Percentiles rank a stretch among this genome's conserved stretches.
Evolutionary conservation across 2,329 filamentous ascomycete genomes (phyloP).

Genomic region (Diaporthe caulivora): DNA sequence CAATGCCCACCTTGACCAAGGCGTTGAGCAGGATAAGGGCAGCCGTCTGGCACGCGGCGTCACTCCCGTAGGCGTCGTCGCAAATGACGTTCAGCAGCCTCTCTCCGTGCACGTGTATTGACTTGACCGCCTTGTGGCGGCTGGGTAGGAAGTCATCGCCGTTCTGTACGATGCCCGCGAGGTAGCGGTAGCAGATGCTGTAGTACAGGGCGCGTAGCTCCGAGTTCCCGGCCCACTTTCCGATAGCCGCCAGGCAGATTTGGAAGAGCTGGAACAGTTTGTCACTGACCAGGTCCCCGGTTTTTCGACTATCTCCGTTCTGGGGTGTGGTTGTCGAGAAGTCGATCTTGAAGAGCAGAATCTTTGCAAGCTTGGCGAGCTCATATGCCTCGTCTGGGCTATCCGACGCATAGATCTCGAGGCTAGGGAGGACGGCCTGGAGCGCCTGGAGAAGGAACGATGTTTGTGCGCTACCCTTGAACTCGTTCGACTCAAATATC

Average conservation of each 20-base stretch:
- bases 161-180: conserved; percentile 75
- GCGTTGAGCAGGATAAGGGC: conserved; percentile 87
- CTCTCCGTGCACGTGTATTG: conserved; percentile 77
- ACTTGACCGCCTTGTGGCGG: conserved; percentile 76
- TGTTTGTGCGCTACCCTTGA: conserved; percentile 78
- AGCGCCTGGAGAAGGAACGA: conserved; percentile 88
- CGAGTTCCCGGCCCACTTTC: conserved; percentile 77
- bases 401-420: conserved; percentile 81
- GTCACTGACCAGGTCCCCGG: conserved; percentile 84
- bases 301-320: conserved; percentile 55
- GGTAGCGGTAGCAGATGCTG: conserved; percentile 89
- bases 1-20: conserved; percentile 78
- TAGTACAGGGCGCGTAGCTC: conserved; percentile 88
- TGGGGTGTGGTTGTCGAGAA: conserved; percentile 59
- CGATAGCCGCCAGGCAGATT: conserved; percentile 83
- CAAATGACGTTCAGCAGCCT: conserved; percentile 87
- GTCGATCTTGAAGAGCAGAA: conserved; percentile 79
- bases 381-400: conserved; percentile 79
- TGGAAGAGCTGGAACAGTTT: conserved; percentile 94
- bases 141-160: conserved; percentile 61
- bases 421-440: conserved; percentile 87
- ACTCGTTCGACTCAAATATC: conserved; percentile 84
- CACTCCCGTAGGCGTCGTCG: conserved; percentile 91
- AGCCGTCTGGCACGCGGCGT: conserved; percentile 84
- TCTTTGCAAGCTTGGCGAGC: conserved; percentile 80